phyloP scores from a whole-genome alignment of 768 basidiomycete species.

The Mycena rebaudengoi region DNA sequence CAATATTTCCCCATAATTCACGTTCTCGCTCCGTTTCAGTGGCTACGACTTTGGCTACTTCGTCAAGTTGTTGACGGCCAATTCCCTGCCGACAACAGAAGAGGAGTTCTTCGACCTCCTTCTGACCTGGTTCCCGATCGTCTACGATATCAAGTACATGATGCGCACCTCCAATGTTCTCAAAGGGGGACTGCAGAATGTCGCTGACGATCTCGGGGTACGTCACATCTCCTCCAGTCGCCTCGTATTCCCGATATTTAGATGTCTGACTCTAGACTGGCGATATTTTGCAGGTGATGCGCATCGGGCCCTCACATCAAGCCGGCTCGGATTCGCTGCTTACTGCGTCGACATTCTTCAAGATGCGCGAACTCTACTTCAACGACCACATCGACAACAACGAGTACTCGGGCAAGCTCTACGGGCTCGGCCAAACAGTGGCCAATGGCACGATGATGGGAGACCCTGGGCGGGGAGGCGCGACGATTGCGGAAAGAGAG shows the following conservation, averaged over 20 bases:
- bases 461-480: constrained; percentile 73
- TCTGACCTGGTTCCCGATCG: constrained; percentile 91
- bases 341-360: constrained; percentile 95
- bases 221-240: constrained; percentile 34
- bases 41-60: constrained; percentile 99
- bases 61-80: constrained; percentile 88
- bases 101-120: constrained; percentile 90
- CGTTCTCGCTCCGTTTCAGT: constrained; percentile 50
- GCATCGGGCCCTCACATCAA: constrained; percentile 92
- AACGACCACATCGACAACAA: constrained; percentile 85
- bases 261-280: constrained; percentile 16
- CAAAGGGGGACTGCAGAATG: constrained; percentile 92
- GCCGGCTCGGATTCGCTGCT: constrained; percentile 97
- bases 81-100: constrained; percentile 89
- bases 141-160: constrained; percentile 98
- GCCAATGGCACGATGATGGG: constrained; percentile 67
- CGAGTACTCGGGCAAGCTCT: constrained; percentile 85
- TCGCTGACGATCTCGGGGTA: constrained; percentile 95
- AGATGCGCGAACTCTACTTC: constrained; percentile 93
- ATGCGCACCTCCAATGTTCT: constrained; percentile 88
- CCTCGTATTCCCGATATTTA: not conserved
- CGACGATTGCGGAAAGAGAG: constrained; percentile 85
- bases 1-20: constrained; percentile 3
- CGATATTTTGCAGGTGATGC: constrained; percentile 68
- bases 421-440: constrained; percentile 85